Conservation (phyloP, 2,329 filamentous ascomycete species). For the Didymosphaeria variabile region DNA sequence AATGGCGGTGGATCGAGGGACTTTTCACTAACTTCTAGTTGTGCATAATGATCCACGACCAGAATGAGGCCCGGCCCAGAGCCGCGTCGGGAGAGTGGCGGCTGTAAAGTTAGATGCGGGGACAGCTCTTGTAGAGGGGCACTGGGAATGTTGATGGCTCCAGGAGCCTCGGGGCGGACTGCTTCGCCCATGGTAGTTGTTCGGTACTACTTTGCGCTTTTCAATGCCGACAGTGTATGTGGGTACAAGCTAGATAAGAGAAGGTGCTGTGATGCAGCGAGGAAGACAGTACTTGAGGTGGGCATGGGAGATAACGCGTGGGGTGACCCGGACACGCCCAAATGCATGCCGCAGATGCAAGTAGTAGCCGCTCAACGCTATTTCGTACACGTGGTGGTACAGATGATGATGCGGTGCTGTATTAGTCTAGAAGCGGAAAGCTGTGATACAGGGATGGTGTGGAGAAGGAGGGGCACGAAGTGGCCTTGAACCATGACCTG, state of each 20-base stretch:
- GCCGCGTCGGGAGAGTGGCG: slow-evolving; percentile 60
- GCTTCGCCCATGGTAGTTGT: slow-evolving; percentile 1
- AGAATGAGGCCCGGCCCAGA: slow-evolving; percentile 60
- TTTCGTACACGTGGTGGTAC: slow-evolving; percentile 8
- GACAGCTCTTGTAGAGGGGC: slow-evolving; percentile 33
- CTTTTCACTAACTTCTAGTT: slow-evolving; percentile 42
- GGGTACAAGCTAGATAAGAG: not conserved
- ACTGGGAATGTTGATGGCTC: slow-evolving; percentile 19
- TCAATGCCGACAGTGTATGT: not conserved
- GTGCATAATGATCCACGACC: slow-evolving; percentile 50
- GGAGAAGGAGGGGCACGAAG: slow-evolving; percentile 12
- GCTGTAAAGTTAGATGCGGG: slow-evolving; percentile 48
- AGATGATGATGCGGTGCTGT: slow-evolving; percentile 10
- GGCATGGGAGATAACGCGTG: not conserved
- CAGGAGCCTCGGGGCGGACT: not conserved
- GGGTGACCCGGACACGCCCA: not conserved
- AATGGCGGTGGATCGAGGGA: slow-evolving; percentile 63
- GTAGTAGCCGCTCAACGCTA: not conserved
- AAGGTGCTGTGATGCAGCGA: not conserved
- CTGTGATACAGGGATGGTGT: slow-evolving; percentile 9
- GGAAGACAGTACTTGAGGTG: not conserved
- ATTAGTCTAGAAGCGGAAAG: slow-evolving; percentile 3
- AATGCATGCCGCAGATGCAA: slow-evolving; percentile 2
- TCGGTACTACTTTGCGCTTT: not conserved
- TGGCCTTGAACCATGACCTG: not conserved